Evolutionary conservation across 2,329 filamentous ascomycete species (phyloP).

Genomic region (Phaeosphaeriaceae sp.): DNA sequence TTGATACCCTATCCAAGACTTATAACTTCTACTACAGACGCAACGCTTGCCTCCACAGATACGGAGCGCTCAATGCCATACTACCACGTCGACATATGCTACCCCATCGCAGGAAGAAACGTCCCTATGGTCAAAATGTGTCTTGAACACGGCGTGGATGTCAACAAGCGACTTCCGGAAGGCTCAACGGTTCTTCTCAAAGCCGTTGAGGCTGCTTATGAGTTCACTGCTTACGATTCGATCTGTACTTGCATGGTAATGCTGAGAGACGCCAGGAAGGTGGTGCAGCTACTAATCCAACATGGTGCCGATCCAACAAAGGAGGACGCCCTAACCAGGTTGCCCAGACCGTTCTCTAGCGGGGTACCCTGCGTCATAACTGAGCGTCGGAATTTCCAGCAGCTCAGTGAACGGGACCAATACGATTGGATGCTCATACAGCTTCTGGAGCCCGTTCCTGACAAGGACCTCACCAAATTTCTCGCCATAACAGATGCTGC

Average conservation of each 20-base stretch:
- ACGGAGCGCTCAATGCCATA: background rate
- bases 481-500: background rate
- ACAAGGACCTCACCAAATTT: background rate
- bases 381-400: too few relatives aligned
- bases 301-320: background rate
- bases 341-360: too few relatives aligned
- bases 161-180: background rate
- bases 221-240: too few relatives aligned
- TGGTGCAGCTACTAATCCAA: background rate
- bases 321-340: too few relatives aligned
- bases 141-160: background rate
- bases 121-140: background rate
- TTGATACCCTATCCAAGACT: background rate
- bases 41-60: background rate
- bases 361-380: too few relatives aligned
- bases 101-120: background rate
- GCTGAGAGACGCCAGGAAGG: background rate
- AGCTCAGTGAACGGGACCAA: background rate
- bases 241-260: background rate
- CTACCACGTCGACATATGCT: background rate
- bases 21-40: background rate
- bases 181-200: background rate
- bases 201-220: background rate
- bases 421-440: background rate
- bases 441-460: background rate